These are phyloP conservation scores for Metarhizium guizhouense DNA, from an alignment of 2,329 filamentous ascomycete species.

Conservation along the genomic window DNA sequence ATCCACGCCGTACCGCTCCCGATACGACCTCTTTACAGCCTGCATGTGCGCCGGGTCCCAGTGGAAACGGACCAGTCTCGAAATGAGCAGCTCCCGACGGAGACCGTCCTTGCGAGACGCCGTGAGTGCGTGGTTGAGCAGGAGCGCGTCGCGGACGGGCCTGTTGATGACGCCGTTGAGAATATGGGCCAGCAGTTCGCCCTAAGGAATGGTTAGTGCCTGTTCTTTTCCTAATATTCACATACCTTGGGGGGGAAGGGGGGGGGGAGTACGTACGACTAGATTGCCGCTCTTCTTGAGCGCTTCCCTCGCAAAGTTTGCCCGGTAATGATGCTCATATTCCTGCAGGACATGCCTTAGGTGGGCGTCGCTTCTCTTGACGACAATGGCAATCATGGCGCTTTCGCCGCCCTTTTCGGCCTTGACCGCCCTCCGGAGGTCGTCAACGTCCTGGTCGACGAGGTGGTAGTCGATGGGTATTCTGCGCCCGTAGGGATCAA, in stretches of 20 bases:
- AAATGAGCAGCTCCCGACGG: conserved; percentile 80
- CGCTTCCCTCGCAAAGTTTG: conserved; percentile 83
- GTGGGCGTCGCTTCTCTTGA: conserved; percentile 73
- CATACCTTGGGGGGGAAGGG: too few species aligned
- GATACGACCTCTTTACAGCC: conserved; percentile 70
- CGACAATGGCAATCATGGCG: conserved; percentile 77
- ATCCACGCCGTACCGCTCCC: conserved; percentile 63
- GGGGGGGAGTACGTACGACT: conserved; percentile 57
- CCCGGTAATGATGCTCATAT: conserved; percentile 64
- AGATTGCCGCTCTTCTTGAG: conserved; percentile 84
- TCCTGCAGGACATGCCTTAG: conserved; percentile 67
- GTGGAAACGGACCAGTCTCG: conserved; percentile 77
- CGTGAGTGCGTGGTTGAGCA: conserved; percentile 83
- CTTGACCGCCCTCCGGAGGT: conserved; percentile 58
- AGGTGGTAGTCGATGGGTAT: conserved; percentile 49
- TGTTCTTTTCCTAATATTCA: too few species aligned
- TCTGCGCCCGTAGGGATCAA: conserved; percentile 52
- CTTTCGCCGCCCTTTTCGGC: conserved; percentile 77
- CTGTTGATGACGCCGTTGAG: conserved; percentile 96
- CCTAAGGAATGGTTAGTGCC: conserved; percentile 40
- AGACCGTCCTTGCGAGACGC: conserved; percentile 61
- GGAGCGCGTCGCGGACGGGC: conserved; percentile 82
- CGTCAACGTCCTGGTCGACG: conserved; percentile 63
- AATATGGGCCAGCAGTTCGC: conserved; percentile 88
- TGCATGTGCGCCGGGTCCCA: conserved; percentile 83